phyloP scores from a whole-genome alignment of 352 stramenopile species.

The Phytophthora ramorum region DNA sequence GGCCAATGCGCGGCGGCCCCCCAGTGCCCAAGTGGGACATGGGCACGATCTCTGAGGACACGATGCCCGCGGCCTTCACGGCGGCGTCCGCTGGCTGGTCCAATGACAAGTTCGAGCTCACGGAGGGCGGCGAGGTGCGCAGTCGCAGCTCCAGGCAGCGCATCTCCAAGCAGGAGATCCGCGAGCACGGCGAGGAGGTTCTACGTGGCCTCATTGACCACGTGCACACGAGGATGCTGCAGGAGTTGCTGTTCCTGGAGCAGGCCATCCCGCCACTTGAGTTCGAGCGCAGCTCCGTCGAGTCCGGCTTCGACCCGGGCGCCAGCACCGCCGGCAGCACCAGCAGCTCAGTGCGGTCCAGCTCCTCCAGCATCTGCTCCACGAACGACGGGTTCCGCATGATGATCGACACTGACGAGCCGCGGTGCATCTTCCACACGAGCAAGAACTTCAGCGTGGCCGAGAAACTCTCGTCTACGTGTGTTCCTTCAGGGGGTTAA shows the following conservation, averaged over 20 bases:
- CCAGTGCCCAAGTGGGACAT: constrained; percentile 62
- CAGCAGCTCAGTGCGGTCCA: constrained; percentile 59
- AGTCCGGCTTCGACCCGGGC: constrained; percentile 52
- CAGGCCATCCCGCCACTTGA: constrained; percentile 82
- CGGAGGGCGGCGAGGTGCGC: constrained; percentile 60
- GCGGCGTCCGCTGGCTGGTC: constrained; percentile 53
- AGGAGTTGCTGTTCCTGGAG: constrained; percentile 81
- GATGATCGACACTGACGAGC: constrained; percentile 84
- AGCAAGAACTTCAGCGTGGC: constrained; percentile 77
- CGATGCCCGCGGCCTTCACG: constrained; percentile 51
- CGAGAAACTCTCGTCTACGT: constrained; percentile 88
- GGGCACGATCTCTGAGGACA: constrained; percentile 81
- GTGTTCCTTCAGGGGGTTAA: constrained; percentile 77
- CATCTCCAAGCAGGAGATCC: constrained; percentile 81
- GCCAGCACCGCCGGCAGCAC: constrained; percentile 38
- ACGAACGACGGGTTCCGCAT: constrained; percentile 83
- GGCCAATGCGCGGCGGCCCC: constrained; percentile 22
- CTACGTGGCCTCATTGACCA: constrained; percentile 72
- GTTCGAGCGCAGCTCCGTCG: constrained; percentile 55
- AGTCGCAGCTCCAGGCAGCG: constrained; percentile 47
- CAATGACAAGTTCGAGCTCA: constrained; percentile 69
- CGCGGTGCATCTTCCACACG: constrained; percentile 85
- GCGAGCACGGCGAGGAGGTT: constrained; percentile 74
- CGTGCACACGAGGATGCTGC: constrained; percentile 82
- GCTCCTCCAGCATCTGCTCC: constrained; percentile 84